Evolutionary conservation across 2,329 filamentous ascomycete genomes (phyloP).

Genomic region (Botrytis pseudocinerea): DNA sequence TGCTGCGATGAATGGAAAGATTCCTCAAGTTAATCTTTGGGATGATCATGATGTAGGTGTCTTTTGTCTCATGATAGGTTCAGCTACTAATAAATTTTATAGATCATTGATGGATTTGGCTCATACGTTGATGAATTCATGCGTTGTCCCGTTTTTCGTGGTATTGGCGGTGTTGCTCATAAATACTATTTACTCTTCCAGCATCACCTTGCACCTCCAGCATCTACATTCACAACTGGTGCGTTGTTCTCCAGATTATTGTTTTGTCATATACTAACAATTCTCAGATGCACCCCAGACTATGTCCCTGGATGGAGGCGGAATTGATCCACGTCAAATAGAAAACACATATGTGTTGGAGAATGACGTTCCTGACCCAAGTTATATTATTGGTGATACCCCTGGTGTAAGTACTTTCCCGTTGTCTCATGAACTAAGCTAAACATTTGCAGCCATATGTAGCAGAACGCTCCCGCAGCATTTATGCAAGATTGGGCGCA

Average conservation of each 20-base stretch:
- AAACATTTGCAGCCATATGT: slow-evolving; percentile 70
- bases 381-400: slow-evolving; percentile 63
- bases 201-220: slow-evolving; percentile 83
- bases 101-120: slow-evolving; percentile 85
- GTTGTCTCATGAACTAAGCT: neutral
- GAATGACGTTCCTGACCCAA: slow-evolving; percentile 60
- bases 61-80: neutral
- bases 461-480: slow-evolving; percentile 78
- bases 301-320: slow-evolving; percentile 52
- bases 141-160: slow-evolving; percentile 86
- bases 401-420: slow-evolving; percentile 48
- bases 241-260: slow-evolving; percentile 41
- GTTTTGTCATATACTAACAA: slow-evolving; percentile 24
- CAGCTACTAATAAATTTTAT: slow-evolving; percentile 35
- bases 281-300: slow-evolving; percentile 54
- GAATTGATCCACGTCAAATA: slow-evolving; percentile 68
- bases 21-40: slow-evolving; percentile 96
- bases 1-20: slow-evolving; percentile 82
- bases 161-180: slow-evolving; percentile 87
- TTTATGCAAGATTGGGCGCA: slow-evolving; percentile 81
- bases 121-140: slow-evolving; percentile 95
- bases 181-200: slow-evolving; percentile 99
- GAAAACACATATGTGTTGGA: slow-evolving; percentile 71
- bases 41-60: slow-evolving; percentile 79
- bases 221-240: slow-evolving; percentile 83